These are phyloP conservation scores for Groenewaldozyma auringiensis DNA, from an alignment of 1,139 yeast genomes.

Conservation along the genomic window DNA sequence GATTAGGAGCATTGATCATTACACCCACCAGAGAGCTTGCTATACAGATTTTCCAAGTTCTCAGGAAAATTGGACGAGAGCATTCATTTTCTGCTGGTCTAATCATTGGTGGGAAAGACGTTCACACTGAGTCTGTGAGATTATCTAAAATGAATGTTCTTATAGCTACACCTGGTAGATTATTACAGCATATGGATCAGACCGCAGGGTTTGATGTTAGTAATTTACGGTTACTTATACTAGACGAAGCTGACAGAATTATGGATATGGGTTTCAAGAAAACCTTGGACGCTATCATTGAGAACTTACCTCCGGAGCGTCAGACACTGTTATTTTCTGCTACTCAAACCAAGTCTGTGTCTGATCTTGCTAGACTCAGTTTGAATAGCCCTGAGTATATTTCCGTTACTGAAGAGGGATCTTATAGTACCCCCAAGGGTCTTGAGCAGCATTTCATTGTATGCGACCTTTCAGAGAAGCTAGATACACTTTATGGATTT, in stretches of 20 bases:
- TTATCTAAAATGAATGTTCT: conserved; percentile 75
- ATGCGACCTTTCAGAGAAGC: conserved; percentile 67
- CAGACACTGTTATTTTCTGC: conserved; percentile 90
- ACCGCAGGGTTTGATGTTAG: conserved; percentile 76
- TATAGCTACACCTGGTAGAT: conserved; percentile 94
- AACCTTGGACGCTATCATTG: conserved; percentile 77
- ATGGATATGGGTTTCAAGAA: conserved; percentile 94
- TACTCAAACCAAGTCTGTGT: conserved; percentile 82
- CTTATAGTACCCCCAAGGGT: conserved; percentile 65
- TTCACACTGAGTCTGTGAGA: conserved; percentile 78
- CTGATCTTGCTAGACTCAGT: conserved; percentile 83
- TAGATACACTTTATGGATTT: conserved; percentile 83
- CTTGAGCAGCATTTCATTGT: conserved; percentile 76
- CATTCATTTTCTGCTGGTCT: conserved; percentile 86
- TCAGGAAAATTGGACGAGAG: conserved; percentile 72
- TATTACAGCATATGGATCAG: conserved; percentile 91
- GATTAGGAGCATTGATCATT: conserved; percentile 84
- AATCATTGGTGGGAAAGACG: conserved; percentile 96
- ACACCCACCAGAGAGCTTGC: conserved; percentile 95
- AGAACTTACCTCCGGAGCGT: conserved; percentile 69
- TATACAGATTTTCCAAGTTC: conserved; percentile 85
- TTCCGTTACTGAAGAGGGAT: conserved; percentile 43
- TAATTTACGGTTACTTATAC: conserved; percentile 71
- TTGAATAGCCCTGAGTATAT: conserved; percentile 69
- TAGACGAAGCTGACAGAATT: conserved; percentile 96